Conservation (phyloP, 257 asterid species). For the Solanum pinnatisectum region DNA sequence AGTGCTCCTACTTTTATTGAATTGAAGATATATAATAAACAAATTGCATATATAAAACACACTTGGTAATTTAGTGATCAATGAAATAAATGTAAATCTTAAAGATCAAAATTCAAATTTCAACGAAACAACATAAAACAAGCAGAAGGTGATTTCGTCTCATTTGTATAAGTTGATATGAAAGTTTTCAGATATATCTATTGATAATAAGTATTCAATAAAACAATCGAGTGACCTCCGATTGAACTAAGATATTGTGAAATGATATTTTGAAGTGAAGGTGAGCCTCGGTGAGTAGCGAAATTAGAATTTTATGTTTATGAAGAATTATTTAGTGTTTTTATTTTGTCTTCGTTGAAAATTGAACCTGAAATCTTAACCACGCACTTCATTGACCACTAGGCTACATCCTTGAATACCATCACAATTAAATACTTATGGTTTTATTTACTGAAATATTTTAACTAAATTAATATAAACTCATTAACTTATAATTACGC, state of each 20-base stretch:
- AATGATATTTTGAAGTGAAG: too few relatives aligned
- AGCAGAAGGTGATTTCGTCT: not conserved
- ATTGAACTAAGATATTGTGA: not conserved
- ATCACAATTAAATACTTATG: not conserved
- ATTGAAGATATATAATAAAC: not conserved
- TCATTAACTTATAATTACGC: not conserved
- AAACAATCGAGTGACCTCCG: not conserved
- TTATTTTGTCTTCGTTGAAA: not conserved
- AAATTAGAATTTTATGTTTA: not conserved
- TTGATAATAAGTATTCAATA: not conserved
- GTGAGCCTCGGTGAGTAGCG: not conserved
- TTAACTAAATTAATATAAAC: not conserved
- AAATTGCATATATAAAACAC: not conserved
- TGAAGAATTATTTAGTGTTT: not conserved
- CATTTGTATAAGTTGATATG: too few relatives aligned
- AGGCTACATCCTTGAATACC: not conserved
- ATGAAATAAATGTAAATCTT: not conserved
- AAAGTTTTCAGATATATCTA: too few relatives aligned
- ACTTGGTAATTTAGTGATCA: not conserved
- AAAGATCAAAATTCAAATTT: not conserved
- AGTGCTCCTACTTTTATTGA: not conserved
- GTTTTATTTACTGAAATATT: too few relatives aligned
- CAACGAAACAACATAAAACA: not conserved
- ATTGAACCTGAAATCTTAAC: too few relatives aligned
- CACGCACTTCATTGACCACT: not conserved